These are phyloP conservation scores for Monascus purpureus DNA, from an alignment of 495 filamentous ascomycete species.

Conservation along the genomic window DNA sequence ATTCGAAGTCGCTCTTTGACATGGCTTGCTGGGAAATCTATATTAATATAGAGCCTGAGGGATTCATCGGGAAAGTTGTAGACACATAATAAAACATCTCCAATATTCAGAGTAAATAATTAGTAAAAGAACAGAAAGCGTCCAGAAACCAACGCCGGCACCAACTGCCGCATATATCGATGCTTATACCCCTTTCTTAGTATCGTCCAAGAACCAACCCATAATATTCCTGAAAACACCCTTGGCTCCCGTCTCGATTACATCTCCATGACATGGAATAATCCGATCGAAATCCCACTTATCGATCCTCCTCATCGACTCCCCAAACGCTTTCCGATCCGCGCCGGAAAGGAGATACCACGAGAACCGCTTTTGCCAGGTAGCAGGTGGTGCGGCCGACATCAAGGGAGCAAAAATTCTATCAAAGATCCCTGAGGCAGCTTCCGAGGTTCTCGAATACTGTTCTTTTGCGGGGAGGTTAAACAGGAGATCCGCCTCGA, in stretches of 20 bases:
- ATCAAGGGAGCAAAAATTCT: conserved; percentile 47
- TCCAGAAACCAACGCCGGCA: too few species aligned
- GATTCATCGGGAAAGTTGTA: too few species aligned
- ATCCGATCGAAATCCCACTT: conserved; percentile 79
- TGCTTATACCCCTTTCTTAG: conserved; percentile 17
- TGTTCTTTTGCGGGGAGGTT: conserved; percentile 84
- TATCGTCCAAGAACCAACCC: conserved; percentile 62
- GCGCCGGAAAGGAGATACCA: conserved; percentile 60
- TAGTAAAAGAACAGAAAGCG: too few species aligned
- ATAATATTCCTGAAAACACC: conserved; percentile 68
- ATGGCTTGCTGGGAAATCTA: too few species aligned
- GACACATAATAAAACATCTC: too few species aligned
- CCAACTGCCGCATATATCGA: too few species aligned
- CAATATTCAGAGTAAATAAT: too few species aligned
- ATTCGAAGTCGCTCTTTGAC: too few species aligned
- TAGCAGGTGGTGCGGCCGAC: conserved; percentile 41
- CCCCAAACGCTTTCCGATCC: conserved; percentile 54
- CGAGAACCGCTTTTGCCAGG: conserved; percentile 62
- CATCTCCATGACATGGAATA: conserved; percentile 90
- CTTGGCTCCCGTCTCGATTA: conserved; percentile 64
- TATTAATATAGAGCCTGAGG: too few species aligned
- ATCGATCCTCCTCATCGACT: conserved; percentile 52
- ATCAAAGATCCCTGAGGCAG: conserved; percentile 44
- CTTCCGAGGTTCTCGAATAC: conserved; percentile 48
- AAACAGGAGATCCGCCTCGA: conserved; percentile 85